phyloP scores from a whole-genome alignment of 306 rosid genomes.

The Astragalus glycyphyllos region DNA sequence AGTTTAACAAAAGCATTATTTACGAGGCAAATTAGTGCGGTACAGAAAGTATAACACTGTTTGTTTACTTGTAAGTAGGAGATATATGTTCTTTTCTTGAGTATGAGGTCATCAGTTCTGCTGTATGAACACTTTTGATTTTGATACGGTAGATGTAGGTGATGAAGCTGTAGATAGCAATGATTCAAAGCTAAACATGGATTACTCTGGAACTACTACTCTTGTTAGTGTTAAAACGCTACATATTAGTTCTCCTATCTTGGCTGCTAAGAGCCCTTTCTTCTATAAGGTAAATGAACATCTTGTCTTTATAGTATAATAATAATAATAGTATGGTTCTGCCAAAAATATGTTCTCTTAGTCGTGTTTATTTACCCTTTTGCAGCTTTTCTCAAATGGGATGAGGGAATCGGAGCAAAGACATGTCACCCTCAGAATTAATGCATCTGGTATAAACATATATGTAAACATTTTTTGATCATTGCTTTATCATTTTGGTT shows the following conservation, averaged over 20 bases:
- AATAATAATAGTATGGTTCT: constrained; percentile 2
- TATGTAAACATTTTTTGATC: background rate
- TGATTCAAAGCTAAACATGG: constrained; percentile 87
- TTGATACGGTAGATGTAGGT: constrained; percentile 54
- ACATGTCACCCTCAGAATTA: constrained; percentile 82
- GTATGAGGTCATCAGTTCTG: constrained; percentile 27
- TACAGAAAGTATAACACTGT: constrained; percentile 8
- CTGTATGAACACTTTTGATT: constrained; percentile 11
- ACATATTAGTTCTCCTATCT: constrained; percentile 95
- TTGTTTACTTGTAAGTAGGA: constrained; percentile 20
- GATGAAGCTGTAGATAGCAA: constrained; percentile 81
- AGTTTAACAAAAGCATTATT: background rate
- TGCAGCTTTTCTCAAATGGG: constrained; percentile 92
- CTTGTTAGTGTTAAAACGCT: constrained; percentile 79
- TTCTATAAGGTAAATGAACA: constrained; percentile 75
- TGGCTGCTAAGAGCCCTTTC: constrained; percentile 99
- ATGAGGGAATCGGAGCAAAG: constrained; percentile 98
- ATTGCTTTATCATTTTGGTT: constrained; percentile 1
- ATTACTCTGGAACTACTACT: constrained; percentile 67
- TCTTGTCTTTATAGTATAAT: constrained; percentile 10
- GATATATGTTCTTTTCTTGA: background rate
- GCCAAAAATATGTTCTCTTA: constrained; percentile 14
- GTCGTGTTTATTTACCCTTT: constrained; percentile 28
- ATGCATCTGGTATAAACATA: constrained; percentile 74
- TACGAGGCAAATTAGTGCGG: background rate